phyloP scores from a whole-genome alignment of 768 basidiomycete genomes.

The Amanita exitialis region DNA sequence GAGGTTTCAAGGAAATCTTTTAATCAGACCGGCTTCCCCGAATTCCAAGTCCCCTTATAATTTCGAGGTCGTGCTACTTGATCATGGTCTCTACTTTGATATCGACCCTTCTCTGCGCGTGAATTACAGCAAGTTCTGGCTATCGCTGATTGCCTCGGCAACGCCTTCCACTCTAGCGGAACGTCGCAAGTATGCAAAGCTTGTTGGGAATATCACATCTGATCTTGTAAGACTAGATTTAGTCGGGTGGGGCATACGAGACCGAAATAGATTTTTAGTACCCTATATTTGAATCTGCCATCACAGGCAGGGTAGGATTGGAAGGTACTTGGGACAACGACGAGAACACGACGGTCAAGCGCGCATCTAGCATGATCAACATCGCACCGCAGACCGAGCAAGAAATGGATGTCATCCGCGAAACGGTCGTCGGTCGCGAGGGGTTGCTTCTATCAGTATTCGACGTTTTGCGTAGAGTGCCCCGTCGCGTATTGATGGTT shows the following conservation, averaged over 20 bases:
- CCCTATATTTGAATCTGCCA: slow-evolving; percentile 88
- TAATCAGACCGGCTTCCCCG: slow-evolving; percentile 68
- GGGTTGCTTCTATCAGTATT: slow-evolving; percentile 81
- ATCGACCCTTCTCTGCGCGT: slow-evolving; percentile 70
- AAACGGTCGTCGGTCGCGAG: slow-evolving; percentile 74
- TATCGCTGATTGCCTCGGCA: slow-evolving; percentile 72
- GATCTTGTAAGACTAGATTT: slow-evolving; percentile 54
- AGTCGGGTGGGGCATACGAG: not conserved
- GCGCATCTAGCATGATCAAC: slow-evolving; percentile 73
- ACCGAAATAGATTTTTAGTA: slow-evolving; percentile 41
- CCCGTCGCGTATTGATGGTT: slow-evolving; percentile 75
- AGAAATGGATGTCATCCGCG: slow-evolving; percentile 75
- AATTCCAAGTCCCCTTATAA: slow-evolving; percentile 76
- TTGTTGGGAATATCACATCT: slow-evolving; percentile 85
- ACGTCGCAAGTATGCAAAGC: slow-evolving; percentile 76
- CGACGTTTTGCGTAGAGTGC: slow-evolving; percentile 78
- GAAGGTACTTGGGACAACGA: slow-evolving; percentile 45
- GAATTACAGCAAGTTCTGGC: slow-evolving; percentile 84
- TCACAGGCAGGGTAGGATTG: slow-evolving; percentile 78
- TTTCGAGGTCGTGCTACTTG: slow-evolving; percentile 91
- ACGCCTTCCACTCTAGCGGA: slow-evolving; percentile 55
- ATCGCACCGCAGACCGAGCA: slow-evolving; percentile 60
- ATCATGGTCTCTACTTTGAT: slow-evolving; percentile 94
- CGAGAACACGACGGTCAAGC: slow-evolving; percentile 30
- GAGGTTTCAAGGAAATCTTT: slow-evolving; percentile 57